A percentile compares a stretch with the other conserved stretches of the same genome.
Evolutionary conservation across 2,329 filamentous ascomycete species (phyloP).

Genomic region (Diplodia seriata): DNA sequence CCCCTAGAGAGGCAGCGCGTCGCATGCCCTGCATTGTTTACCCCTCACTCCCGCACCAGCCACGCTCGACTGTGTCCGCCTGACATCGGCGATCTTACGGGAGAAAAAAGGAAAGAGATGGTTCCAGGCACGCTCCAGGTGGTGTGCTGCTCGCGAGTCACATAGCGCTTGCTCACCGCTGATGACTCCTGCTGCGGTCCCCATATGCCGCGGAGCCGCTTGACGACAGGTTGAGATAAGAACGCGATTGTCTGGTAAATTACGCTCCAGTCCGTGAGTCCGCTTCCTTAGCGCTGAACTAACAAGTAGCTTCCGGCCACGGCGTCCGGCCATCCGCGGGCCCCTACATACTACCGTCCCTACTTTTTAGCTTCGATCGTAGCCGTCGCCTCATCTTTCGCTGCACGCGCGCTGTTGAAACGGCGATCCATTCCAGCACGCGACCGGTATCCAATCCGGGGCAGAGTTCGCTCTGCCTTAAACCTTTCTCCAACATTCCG

Average conservation of each 20-base stretch:
- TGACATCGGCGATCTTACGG: conserved; percentile 25
- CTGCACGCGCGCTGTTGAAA: conserved; percentile 12
- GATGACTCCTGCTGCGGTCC: not conserved
- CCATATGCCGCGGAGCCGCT: not conserved
- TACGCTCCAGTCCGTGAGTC: conserved; percentile 4
- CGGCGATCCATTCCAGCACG: conserved; percentile 6
- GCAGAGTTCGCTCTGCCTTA: not conserved
- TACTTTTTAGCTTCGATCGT: not conserved
- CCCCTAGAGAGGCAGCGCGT: not conserved
- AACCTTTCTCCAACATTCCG: not conserved
- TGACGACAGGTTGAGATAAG: conserved; percentile 10
- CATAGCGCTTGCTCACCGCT: conserved; percentile 10
- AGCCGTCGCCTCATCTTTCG: conserved; percentile 1
- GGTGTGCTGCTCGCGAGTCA: conserved; percentile 6
- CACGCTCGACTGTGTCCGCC: conserved; percentile 11
- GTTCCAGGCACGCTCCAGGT: not conserved
- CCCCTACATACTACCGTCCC: not conserved
- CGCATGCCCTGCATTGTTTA: conserved; percentile 16
- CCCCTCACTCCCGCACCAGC: not conserved
- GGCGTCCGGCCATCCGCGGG: not conserved
- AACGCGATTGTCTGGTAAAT: conserved; percentile 16
- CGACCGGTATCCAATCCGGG: not conserved
- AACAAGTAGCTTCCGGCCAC: conserved; percentile 22
- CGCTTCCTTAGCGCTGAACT: conserved; percentile 18
- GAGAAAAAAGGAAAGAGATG: not conserved